These are phyloP conservation scores for Ceriops tagal DNA, from an alignment of 345 rosid genomes.

Conservation along the genomic window DNA sequence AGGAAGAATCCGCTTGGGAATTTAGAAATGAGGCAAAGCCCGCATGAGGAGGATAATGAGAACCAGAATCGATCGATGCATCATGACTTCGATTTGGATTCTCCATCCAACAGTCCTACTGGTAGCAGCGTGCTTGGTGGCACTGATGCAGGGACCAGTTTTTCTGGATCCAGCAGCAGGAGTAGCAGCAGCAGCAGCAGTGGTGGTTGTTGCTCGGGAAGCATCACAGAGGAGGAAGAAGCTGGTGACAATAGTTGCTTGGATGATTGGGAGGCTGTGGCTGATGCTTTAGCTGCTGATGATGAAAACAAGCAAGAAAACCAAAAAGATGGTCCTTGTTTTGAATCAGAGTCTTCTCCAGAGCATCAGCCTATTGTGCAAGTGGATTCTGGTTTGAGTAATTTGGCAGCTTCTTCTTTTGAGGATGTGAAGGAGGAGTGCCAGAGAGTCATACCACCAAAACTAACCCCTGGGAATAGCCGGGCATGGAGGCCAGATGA, in stretches of 20 bases:
- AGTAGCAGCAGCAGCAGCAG: constrained; percentile 62
- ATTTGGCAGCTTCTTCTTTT: constrained; percentile 24
- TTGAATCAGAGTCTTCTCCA: constrained; percentile 20
- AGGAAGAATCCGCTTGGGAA: constrained; percentile 40
- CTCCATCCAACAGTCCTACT: constrained; percentile 54
- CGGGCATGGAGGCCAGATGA: constrained; percentile 89
- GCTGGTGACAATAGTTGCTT: constrained; percentile 58
- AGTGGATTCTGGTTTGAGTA: constrained; percentile 19
- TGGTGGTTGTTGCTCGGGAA: constrained; percentile 83
- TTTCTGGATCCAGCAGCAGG: constrained; percentile 30
- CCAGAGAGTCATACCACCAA: constrained; percentile 24
- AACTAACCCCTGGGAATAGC: constrained; percentile 33
- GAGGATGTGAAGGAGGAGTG: constrained; percentile 29
- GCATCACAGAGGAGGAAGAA: constrained; percentile 68
- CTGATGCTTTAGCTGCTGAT: constrained; percentile 84
- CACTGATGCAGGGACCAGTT: constrained; percentile 46
- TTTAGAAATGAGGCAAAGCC: constrained; percentile 28
- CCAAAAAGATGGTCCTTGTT: constrained; percentile 24
- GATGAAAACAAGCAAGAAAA: constrained; percentile 37
- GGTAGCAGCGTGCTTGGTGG: constrained; percentile 34
- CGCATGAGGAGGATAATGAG: constrained; percentile 25
- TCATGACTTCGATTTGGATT: constrained; percentile 56
- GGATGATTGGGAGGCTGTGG: constrained; percentile 96
- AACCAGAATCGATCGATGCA: constrained; percentile 28
- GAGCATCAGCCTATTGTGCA: constrained; percentile 24